Base-by-base conservation (phyloP, 768 basidiomycete genomes). In the Lepiota venenata region DNA sequence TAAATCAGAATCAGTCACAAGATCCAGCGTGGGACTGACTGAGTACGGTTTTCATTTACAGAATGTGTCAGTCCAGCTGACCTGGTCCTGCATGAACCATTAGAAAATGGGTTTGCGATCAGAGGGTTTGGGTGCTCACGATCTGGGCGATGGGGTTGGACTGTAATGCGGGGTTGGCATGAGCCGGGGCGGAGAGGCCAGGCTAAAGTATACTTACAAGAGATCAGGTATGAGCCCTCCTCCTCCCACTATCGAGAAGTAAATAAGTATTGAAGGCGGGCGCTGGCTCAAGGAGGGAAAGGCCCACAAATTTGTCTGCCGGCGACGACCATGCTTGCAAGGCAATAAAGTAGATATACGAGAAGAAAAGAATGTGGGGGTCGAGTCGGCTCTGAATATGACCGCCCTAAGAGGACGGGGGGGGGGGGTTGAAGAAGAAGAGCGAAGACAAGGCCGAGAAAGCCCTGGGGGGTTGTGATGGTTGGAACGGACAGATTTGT, bases 301-400 rank as follows among this genome's bases (percentile, higher is more conserved):
- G 20, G 56, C 56, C 64, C 55, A 27, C 45, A 37, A 14, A 61
- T n/a, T 47, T 62, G 62, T 54, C 64, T 61, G 55, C 36, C 50
- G 1, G 49, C 56, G 25, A 62, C 53, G 41, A 43, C 53, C 53
- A 55, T 55, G 18, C 27, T 40, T 2, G 47, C 39, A 21, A 48
- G 46, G 8, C 45, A 36, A 29, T 37, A 39, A 29, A 47, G 38
- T 27, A 39, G 11, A 40, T 35, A 40, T 56, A 11, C 47, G 54
- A 44, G 18, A 40, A 58, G 56, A 49, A 60, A 43, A n/a, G 56
- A 52, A 44, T 47, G 47, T 37, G 44, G 20, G 40, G 20, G 43
- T 40, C 46, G 45, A 29, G 5, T 39, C 6, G 22, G 29, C 32
- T 32, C 32, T 36, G 18, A 18, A 25, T 25, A 27, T 32, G 25